Base-by-base conservation (phyloP, 805 yeast species). In the Groenewaldozyma salmanticensis region DNA sequence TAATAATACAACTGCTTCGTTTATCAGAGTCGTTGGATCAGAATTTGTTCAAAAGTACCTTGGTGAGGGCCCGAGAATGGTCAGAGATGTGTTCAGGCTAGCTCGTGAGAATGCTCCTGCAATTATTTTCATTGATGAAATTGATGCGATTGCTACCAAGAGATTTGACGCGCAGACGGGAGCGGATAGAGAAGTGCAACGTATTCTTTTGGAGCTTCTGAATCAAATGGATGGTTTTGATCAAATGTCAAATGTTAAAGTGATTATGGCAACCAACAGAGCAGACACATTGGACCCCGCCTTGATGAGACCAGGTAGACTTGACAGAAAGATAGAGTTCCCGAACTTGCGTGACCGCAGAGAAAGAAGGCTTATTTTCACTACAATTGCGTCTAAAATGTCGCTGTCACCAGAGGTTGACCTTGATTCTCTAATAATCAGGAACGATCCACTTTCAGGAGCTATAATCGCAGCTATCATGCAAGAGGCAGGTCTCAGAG, bases 11-110 rank as follows among this genome's bases (percentile, higher is more conserved):
- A 84, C 95, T 1, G 98, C 98, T 2, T 74, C 96, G 4, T 92
- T 92, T 56, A 92, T 92, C 52, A 83, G 97, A 61, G 95, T 92
- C 22, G 92, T 86, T 53, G 98, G 98, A 47, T 90, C 97, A 1
- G 99, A 92, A 62, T 92, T 92, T 57, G 98, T 92, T 42, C 98
- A 92, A 61, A 92, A 92, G 65, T 92, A 92, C 63, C 73, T 92
- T 42, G 99, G 99, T 61, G 99, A 92, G 69, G 98, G 99, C 57
- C 97, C 99, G 46, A 77, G 99, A 68, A 92, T 92, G 97, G 98
- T 92, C 27, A 80, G 99, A 63, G 98, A 92, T 62, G 97, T 92
- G 27, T 92, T 92, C 68, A 72, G 97, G 59, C 74, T 92, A 48
- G 99, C 99, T 5, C 76, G 97, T 59, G 99, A 92, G 61, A 92